phyloP scores from a whole-genome alignment of 148 eudicot species.

The Heliamphora exappendiculata region DNA sequence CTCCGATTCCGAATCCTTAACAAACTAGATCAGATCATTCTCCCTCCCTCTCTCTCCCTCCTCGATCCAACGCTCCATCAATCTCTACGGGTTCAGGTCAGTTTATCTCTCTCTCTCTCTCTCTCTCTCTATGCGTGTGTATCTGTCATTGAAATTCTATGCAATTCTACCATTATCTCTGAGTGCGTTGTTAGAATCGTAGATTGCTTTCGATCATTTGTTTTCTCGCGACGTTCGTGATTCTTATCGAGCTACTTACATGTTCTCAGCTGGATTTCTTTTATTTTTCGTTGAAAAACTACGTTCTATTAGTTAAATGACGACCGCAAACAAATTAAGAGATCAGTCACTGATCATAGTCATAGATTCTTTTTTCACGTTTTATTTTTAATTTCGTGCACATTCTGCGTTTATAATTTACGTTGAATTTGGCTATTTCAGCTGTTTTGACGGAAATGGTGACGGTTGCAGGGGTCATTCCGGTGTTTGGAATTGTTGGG shows the following conservation, averaged over 20 bases:
- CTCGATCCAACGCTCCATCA: too few relatives aligned
- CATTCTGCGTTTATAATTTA: too few relatives aligned
- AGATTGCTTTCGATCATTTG: too few relatives aligned
- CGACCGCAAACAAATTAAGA: not conserved
- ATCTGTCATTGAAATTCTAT: too few relatives aligned
- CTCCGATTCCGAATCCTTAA: too few relatives aligned
- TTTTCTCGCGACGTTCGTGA: not conserved
- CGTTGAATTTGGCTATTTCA: not conserved
- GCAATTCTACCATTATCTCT: too few relatives aligned
- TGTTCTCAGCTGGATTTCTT: not conserved
- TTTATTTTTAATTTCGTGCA: not conserved
- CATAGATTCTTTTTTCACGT: too few relatives aligned
- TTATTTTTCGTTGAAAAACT: not conserved
- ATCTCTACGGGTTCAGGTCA: constrained; percentile 8
- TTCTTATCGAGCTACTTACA: not conserved
- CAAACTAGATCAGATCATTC: constrained; percentile 16
- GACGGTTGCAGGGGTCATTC: not conserved
- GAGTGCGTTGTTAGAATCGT: not conserved
- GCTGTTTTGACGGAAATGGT: constrained; percentile 1
- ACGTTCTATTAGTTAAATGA: not conserved
- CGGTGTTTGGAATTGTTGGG: not conserved
- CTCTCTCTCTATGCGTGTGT: too few relatives aligned
- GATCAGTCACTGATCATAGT: not conserved
- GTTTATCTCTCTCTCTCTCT: not conserved
- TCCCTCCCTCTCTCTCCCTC: not conserved